These are phyloP conservation scores for Tanacetum coccineum DNA, from an alignment of 129 eudicot genomes.

Conservation along the genomic window DNA sequence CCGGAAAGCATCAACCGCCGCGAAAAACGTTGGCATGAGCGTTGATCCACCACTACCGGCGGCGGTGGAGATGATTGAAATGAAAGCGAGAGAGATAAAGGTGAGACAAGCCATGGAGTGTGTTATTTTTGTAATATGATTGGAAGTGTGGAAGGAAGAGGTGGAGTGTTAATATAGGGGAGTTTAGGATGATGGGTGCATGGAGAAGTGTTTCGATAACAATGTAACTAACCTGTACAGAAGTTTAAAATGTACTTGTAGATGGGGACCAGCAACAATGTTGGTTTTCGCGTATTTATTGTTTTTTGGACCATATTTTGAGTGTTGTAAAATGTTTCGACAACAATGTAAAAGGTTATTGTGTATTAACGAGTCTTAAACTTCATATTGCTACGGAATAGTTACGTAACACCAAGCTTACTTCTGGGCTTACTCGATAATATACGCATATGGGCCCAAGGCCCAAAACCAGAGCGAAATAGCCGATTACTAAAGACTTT, in stretches of 20 bases:
- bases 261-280: conserved; percentile 34
- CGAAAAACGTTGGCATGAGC: conserved; percentile 98
- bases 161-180: conserved; percentile 35
- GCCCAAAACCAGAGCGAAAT: too few species aligned
- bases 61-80: conserved; percentile 42
- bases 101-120: conserved; percentile 35
- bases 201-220: conserved; percentile 2
- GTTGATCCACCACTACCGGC: conserved; percentile 52
- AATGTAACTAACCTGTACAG: conserved; percentile 31
- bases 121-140: neutral
- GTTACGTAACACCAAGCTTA: too few species aligned
- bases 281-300: conserved; percentile 10
- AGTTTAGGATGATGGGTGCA: conserved; percentile 1
- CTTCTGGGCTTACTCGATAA: too few species aligned
- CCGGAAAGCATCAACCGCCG: conserved; percentile 94
- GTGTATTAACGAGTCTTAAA: too few species aligned
- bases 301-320: neutral
- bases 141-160: neutral
- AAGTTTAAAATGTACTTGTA: conserved; percentile 18
- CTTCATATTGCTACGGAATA: too few species aligned
- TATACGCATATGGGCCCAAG: too few species aligned
- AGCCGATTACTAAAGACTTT: too few species aligned
- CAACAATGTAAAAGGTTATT: too few species aligned
- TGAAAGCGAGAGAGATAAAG: conserved; percentile 37
- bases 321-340: too few species aligned